Base-by-base conservation (phyloP, 2,329 filamentous ascomycete genomes). In the Pezicula rhizophila region DNA sequence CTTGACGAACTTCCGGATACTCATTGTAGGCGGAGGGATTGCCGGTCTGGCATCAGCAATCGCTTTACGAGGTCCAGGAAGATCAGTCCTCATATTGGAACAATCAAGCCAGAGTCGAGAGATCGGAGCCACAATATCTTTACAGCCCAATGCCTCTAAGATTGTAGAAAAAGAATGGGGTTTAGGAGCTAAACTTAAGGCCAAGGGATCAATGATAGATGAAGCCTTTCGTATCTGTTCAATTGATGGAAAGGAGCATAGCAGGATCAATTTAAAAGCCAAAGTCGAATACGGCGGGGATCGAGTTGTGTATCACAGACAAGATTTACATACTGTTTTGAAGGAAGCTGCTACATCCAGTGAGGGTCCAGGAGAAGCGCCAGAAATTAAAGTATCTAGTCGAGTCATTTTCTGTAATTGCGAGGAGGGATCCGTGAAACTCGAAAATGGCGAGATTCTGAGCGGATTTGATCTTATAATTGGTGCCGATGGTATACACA, bases 291-390 rank as follows among this genome's bases (percentile, higher is more conserved):
- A 28, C 18, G 41, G 41, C 5, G 41, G 20, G 8, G 41, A 43
- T 33, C 41, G 41, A n/a, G 26, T 43, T 18, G 20, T 43, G 12
- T 43, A 43, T 33, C 69, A 72, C 47, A 62, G 69, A n/a, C 65
- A 70, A 18, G 69, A 71, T 46, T 55, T 73, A 42, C 69, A 71
- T 51, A 64, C 62, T 26, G 53, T 62, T 18, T 53, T 70, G 3
- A 64, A 66, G 41, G 26, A 59, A 23, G 56, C 64, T 12, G 67
- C 67, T 1, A 54, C 58, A n/a, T 12, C 20, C 17, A 28, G 10
- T 5, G 23, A 14, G 11, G 20, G 20, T n/a, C 17, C 23, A 25
- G 20, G 20, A 12, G 14, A 43, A 28, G 20, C 41, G 4, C 8
- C 17, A n/a, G 14, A 17, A 18, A 43, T 43, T 33, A 7, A 23